These are phyloP conservation scores for Vaccinium vitisidaea DNA, from an alignment of 148 eudicot genomes.

Conservation along the genomic window DNA sequence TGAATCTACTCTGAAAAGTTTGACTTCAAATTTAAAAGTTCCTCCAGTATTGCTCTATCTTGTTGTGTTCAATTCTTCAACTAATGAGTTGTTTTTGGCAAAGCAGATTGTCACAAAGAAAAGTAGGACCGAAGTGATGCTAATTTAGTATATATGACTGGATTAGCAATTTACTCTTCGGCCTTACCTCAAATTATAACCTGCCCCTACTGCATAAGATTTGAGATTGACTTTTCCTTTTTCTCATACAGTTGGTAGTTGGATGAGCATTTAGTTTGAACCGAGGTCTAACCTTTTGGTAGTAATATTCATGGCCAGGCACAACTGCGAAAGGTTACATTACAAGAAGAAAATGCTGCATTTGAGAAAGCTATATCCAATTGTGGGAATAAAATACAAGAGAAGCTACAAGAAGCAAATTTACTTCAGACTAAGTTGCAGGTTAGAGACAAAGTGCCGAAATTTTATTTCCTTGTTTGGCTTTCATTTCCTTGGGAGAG, in stretches of 20 bases:
- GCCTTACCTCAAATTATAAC: background rate
- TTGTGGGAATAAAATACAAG: conserved; percentile 75
- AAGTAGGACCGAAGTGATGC: background rate
- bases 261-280: background rate
- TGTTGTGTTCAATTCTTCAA: background rate
- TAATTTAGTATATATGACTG: background rate
- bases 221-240: background rate
- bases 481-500: background rate
- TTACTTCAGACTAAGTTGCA: conserved; percentile 56
- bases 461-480: background rate
- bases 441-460: conserved; percentile 36
- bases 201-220: background rate
- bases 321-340: conserved; percentile 62
- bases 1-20: background rate
- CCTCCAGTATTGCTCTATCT: background rate
- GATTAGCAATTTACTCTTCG: background rate
- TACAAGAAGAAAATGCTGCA: conserved; percentile 83
- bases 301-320: conserved; percentile 44
- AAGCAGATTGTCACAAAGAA: background rate
- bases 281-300: conserved; percentile 11
- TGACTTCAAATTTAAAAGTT: background rate
- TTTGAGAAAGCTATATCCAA: conserved; percentile 67
- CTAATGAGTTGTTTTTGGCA: background rate
- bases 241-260: background rate
- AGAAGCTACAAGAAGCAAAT: conserved; percentile 68